Conservation (phyloP, 306 rosid species). For the Pterocarpus santalinus region DNA sequence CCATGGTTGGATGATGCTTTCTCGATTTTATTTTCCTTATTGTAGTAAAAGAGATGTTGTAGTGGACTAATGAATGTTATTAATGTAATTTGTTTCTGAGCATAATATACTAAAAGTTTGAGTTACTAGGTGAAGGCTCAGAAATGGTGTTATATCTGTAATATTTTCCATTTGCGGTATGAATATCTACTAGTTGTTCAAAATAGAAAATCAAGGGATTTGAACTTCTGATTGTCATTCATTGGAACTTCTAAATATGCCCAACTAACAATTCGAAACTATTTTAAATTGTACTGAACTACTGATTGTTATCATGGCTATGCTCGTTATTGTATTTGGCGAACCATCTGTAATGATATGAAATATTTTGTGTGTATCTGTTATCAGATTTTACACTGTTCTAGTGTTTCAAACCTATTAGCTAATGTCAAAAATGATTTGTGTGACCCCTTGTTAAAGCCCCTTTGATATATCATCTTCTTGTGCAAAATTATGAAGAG, state of each 20-base stretch:
- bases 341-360: neutral
- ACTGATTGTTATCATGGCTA: neutral
- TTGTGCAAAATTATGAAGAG: neutral
- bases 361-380: neutral
- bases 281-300: neutral
- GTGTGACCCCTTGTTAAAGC: neutral
- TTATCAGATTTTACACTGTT: neutral
- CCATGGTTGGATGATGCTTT: slow-evolving; percentile 84
- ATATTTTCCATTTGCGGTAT: neutral
- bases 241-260: neutral
- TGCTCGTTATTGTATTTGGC: neutral
- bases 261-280: neutral
- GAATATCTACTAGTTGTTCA: neutral
- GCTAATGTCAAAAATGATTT: neutral
- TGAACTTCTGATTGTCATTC: neutral
- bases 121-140: neutral
- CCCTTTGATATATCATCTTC: neutral
- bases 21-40: slow-evolving; percentile 3
- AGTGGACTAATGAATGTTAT: slow-evolving; percentile 23
- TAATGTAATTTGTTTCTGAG: slow-evolving; percentile 22
- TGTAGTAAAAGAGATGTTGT: slow-evolving; percentile 9
- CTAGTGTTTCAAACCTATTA: neutral
- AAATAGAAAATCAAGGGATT: neutral
- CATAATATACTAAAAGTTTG: neutral
- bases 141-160: neutral